These are phyloP conservation scores for Meyerozyma smithsonii DNA, from an alignment of 1,139 yeast species.

Conservation along the genomic window DNA sequence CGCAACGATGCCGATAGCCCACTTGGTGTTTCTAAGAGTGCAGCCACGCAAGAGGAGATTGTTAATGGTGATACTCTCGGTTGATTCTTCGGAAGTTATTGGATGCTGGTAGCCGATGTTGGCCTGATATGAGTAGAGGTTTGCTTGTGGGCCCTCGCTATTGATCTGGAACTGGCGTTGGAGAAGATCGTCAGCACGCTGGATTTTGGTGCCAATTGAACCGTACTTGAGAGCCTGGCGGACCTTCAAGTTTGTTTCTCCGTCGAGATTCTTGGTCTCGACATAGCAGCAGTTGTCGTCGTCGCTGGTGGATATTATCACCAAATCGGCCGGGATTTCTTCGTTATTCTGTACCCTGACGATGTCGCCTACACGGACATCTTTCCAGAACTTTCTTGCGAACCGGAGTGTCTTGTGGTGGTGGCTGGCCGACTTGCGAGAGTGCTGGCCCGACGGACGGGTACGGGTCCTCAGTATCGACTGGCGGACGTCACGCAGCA, in stretches of 20 bases:
- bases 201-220: slow-evolving; percentile 37
- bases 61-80: slow-evolving; percentile 75
- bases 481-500: slow-evolving; percentile 5
- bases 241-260: slow-evolving; percentile 89
- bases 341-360: slow-evolving; percentile 82
- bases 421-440: slow-evolving; percentile 9
- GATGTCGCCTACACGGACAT: slow-evolving; percentile 82
- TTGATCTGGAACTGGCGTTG: slow-evolving; percentile 79
- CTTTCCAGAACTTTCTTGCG: slow-evolving; percentile 70
- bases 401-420: slow-evolving; percentile 25
- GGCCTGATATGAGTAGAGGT: slow-evolving; percentile 83
- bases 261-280: slow-evolving; percentile 93
- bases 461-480: slow-evolving; percentile 12
- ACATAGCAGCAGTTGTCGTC: slow-evolving; percentile 87
- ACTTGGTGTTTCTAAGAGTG: slow-evolving; percentile 84
- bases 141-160: slow-evolving; percentile 85
- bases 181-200: slow-evolving; percentile 68
- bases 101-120: slow-evolving; percentile 59
- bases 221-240: slow-evolving; percentile 75
- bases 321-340: slow-evolving; percentile 89
- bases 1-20: slow-evolving; percentile 86
- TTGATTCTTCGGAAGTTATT: slow-evolving; percentile 27
- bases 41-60: slow-evolving; percentile 86
- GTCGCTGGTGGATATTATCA: slow-evolving; percentile 78
- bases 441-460: slow-evolving; percentile 21